Evolutionary conservation across 805 yeast species (phyloP), one percentile per base, ranked within the genome.

Genomic region (Tetrapisispora nanseiensis): DNA sequence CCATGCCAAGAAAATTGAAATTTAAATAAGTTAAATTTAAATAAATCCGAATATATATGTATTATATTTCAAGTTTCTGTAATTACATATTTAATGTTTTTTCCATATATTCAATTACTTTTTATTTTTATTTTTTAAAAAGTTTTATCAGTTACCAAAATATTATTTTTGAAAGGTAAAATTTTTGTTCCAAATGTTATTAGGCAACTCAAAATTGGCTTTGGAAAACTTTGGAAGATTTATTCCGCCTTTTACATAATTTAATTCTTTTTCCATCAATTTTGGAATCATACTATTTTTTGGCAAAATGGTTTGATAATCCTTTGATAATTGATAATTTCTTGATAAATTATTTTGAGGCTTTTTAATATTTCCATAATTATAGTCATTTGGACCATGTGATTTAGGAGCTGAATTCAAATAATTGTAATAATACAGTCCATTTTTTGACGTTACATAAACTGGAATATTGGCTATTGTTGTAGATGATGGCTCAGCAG

Each of bases 1-100:
- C 16, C 65, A 54, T 44, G 51, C 58, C 12, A 28, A 36, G 2
- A 2, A 29, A 23, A 23, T 11, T n/a, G 28, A 37, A 16, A 33
- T 35, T 40, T 36, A 37, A 43, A 18, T 6, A 20, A 19, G 2
- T 12, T 15, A n/a, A 12, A 3, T 21, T 4, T 30, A 15, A 8
- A 30, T 15, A 30, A 16, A 29, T 6, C n/a, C n/a, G n/a, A n/a
- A n/a, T n/a, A n/a, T n/a, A n/a, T n/a, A n/a, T n/a, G n/a, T n/a
- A n/a, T 16, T 29, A 12, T 29, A 29, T n/a, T 18, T 29, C 13
- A 11, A 26, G 29, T 29, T 29, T n/a, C 11, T 29, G 5, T 4
- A 29, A 29, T 29, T 29, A 9, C 8, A 29, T 15, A 4, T 26
- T 26, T 6, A 4, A 6, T 26, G 5, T 12, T 5, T 16, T 16